phyloP scores from a whole-genome alignment of 768 basidiomycete genomes.

The Suillus discolor region DNA sequence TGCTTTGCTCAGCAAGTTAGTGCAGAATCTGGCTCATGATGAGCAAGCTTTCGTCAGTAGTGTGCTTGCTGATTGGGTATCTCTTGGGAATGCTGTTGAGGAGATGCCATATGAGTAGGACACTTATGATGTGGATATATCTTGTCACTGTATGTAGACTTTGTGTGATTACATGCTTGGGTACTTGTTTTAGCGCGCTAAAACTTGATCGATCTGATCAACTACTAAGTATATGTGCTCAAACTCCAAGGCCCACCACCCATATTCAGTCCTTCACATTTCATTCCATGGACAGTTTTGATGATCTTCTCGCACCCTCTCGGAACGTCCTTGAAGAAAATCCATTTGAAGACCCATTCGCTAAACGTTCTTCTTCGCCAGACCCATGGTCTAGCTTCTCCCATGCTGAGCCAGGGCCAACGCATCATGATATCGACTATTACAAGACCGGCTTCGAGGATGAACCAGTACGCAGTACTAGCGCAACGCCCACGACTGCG shows the following conservation, averaged over 20 bases:
- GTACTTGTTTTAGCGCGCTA: not conserved
- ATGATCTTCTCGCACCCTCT: slow-evolving; percentile 70
- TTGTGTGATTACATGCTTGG: not conserved
- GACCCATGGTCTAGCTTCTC: slow-evolving; percentile 78
- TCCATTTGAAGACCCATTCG: slow-evolving; percentile 75
- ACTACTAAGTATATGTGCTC: not conserved
- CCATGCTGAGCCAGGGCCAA: slow-evolving; percentile 27
- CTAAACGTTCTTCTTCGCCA: slow-evolving; percentile 64
- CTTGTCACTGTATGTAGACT: not conserved
- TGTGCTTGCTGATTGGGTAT: slow-evolving; percentile 73
- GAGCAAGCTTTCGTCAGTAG: slow-evolving; percentile 70
- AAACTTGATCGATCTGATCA: not conserved
- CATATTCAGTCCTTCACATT: not conserved
- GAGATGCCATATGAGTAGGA: slow-evolving; percentile 84
- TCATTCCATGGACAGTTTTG: slow-evolving; percentile 64
- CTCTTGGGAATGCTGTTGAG: slow-evolving; percentile 68
- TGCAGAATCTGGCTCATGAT: slow-evolving; percentile 72
- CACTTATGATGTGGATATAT: slow-evolving; percentile 6
- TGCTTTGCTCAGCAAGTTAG: slow-evolving; percentile 70
- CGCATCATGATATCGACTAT: slow-evolving; percentile 28
- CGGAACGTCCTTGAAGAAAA: slow-evolving; percentile 68
- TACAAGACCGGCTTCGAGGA: slow-evolving; percentile 32
- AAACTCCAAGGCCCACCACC: not conserved
- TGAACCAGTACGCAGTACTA: slow-evolving; percentile 22
- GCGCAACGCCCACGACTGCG: slow-evolving; percentile 31